Evolutionary conservation across 768 basidiomycete species (phyloP).

Genomic region (Suillus subaureus): DNA sequence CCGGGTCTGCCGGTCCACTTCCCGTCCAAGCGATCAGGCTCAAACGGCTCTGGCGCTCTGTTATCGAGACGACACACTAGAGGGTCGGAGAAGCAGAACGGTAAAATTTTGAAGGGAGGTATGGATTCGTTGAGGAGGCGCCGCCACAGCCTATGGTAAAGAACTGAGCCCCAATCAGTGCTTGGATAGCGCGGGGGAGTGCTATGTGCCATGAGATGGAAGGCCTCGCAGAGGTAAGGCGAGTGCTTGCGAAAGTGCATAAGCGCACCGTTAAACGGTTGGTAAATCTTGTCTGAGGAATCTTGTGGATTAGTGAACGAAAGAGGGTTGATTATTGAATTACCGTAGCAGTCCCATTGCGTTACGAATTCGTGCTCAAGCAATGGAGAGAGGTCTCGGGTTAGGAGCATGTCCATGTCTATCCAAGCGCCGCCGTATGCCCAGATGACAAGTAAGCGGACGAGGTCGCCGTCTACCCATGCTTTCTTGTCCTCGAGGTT

Average conservation of each 20-base stretch:
- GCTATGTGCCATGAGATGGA: slow-evolving; percentile 83
- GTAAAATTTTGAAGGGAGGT: slow-evolving; percentile 91
- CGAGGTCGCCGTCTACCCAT: no score
- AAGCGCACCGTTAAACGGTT: slow-evolving; percentile 88
- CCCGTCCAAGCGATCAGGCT: neutral
- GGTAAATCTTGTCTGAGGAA: slow-evolving; percentile 64
- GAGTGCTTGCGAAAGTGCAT: slow-evolving; percentile 91
- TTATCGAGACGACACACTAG: slow-evolving; percentile 90
- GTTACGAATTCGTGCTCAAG: no score
- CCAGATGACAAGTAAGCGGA: no score
- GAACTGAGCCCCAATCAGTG: slow-evolving; percentile 91
- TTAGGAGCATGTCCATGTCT: no score
- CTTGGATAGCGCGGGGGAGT: slow-evolving; percentile 74
- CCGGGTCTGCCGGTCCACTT: no score
- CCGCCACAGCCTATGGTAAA: slow-evolving; percentile 90
- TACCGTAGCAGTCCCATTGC: slow-evolving; percentile 83
- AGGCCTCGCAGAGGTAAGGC: slow-evolving; percentile 96
- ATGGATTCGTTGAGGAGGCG: slow-evolving; percentile 73
- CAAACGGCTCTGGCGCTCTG: slow-evolving; percentile 89
- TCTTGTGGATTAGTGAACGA: slow-evolving; percentile 3
- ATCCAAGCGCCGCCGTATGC: no score
- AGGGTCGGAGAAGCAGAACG: slow-evolving; percentile 93
- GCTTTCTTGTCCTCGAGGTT: slow-evolving; percentile 67
- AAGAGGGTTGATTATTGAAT: neutral
- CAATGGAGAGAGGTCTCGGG: no score